Evolutionary conservation across 1,139 yeast species (phyloP).

Genomic region (Yamadazyma conglobata): DNA sequence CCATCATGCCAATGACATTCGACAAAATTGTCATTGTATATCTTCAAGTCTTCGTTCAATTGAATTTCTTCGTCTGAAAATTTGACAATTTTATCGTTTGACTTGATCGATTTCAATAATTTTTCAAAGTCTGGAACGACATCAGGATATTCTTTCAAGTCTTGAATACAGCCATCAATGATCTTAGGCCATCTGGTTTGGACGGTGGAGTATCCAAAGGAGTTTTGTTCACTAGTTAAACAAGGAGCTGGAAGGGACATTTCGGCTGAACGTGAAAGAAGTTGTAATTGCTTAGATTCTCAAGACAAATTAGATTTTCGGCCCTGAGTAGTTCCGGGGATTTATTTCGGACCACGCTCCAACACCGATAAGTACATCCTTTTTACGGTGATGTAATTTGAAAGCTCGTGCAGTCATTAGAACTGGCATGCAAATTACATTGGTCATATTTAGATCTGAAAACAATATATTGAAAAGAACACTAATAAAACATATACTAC

Average conservation of each 20-base stretch:
- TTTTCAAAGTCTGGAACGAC: slow-evolving; percentile 25
- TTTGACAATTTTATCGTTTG: slow-evolving; percentile 36
- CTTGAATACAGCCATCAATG: slow-evolving; percentile 63
- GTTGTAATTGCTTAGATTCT: neutral
- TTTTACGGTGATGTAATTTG: no score
- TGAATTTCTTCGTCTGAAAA: slow-evolving; percentile 42
- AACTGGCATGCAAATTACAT: no score
- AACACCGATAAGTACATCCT: no score
- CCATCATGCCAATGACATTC: slow-evolving; percentile 71
- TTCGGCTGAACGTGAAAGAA: no score
- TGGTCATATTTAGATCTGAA: no score
- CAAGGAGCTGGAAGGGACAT: slow-evolving; percentile 40
- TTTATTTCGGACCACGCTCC: no score
- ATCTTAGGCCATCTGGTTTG: slow-evolving; percentile 86
- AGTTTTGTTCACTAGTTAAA: slow-evolving; percentile 62
- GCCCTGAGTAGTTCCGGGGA: no score
- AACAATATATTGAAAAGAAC: slow-evolving; percentile 8
- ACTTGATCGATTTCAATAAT: slow-evolving; percentile 34
- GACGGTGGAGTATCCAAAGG: slow-evolving; percentile 83
- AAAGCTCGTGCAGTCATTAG: no score
- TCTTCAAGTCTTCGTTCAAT: slow-evolving; percentile 41
- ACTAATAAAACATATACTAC: slow-evolving; percentile 17
- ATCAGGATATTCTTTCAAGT: slow-evolving; percentile 28
- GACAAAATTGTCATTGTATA: slow-evolving; percentile 44
- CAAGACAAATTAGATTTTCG: no score